These are phyloP conservation scores for Choiromyces venosus DNA, from an alignment of 495 filamentous ascomycete genomes.

Conservation along the genomic window DNA sequence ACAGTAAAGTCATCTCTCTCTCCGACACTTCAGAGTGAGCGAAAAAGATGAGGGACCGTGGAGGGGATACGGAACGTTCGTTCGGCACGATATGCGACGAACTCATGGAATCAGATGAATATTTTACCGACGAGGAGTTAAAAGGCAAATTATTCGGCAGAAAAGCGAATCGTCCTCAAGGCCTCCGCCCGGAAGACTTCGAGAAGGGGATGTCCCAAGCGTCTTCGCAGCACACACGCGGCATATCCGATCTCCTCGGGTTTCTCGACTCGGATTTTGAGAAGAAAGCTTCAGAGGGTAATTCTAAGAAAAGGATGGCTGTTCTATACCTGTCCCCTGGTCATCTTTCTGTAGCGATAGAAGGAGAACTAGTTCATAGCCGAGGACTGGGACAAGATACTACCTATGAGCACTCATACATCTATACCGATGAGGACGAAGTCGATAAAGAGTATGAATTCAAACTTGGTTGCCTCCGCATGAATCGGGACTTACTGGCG, in stretches of 20 bases:
- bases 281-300: background rate
- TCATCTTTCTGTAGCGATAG: slow-evolving; percentile 16
- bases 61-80: background rate
- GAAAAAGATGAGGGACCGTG: background rate
- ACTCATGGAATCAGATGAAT: background rate
- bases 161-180: slow-evolving; percentile 3
- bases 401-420: slow-evolving; percentile 11
- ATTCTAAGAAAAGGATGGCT: background rate
- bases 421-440: slow-evolving; percentile 15
- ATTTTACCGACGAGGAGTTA: slow-evolving; percentile 9
- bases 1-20: slow-evolving; percentile 12
- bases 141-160: slow-evolving; percentile 6
- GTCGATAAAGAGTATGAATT: slow-evolving; percentile 7
- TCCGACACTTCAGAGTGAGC: slow-evolving; percentile 2
- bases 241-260: slow-evolving; percentile 9
- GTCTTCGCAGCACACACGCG: background rate
- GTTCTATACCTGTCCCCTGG: slow-evolving; percentile 23
- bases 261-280: background rate
- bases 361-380: slow-evolving; percentile 20
- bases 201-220: slow-evolving; percentile 12
- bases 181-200: background rate
- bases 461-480: slow-evolving; percentile 17
- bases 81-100: slow-evolving; percentile 6
- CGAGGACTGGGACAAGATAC: slow-evolving; percentile 16
- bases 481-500: slow-evolving; percentile 5